Evolutionary conservation across 139 green algal genomes (phyloP).

Genomic region (Choricystis sp.): DNA sequence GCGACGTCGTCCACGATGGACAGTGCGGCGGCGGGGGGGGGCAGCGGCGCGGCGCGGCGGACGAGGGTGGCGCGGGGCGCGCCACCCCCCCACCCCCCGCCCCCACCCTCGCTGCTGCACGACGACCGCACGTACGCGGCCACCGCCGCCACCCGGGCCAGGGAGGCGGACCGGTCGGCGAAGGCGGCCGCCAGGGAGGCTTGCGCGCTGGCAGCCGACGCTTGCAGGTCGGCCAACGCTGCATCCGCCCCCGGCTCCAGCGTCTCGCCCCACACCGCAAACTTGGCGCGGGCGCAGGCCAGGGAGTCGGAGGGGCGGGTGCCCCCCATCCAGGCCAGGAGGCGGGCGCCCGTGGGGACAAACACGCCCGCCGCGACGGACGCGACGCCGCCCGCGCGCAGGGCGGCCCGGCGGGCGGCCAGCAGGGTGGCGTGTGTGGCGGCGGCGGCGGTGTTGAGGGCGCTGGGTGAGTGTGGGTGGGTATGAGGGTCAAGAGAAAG

Average conservation of each 20-base stretch:
- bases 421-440: neutral
- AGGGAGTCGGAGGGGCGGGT: neutral
- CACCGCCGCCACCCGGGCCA: neutral
- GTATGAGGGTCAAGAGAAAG: no score
- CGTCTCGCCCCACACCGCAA: neutral
- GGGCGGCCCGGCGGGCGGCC: no score
- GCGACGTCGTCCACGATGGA: neutral
- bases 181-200: neutral
- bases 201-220: neutral
- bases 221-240: neutral
- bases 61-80: neutral
- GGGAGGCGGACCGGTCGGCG: neutral
- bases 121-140: neutral
- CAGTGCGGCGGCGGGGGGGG: no score
- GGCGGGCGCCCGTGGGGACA: neutral
- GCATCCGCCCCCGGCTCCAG: neutral
- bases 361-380: neutral
- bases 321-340: neutral
- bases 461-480: no score
- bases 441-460: no score
- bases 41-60: no score
- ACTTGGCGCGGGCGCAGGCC: neutral
- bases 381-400: neutral
- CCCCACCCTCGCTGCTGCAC: neutral
- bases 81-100: no score